Conservation (phyloP, 176 grass and related monocot species). For the Avena sativa region DNA sequence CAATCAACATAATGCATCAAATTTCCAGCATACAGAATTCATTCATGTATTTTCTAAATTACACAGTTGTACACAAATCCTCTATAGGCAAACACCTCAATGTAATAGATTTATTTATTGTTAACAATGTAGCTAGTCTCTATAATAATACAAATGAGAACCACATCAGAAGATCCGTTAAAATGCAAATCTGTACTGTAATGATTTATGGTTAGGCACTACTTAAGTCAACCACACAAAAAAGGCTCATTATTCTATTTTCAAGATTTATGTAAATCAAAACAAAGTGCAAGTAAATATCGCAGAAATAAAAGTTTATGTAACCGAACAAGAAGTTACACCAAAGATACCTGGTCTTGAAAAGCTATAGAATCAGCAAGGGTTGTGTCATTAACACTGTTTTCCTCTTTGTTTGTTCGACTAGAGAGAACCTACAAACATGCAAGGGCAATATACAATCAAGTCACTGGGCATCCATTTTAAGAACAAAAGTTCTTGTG, state of each 20-base stretch:
- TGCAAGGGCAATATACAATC: slow-evolving; percentile 32
- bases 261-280: neutral
- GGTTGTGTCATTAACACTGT: slow-evolving; percentile 49
- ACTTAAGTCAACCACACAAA: neutral
- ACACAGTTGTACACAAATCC: neutral
- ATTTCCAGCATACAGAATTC: neutral
- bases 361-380: slow-evolving; percentile 66
- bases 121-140: neutral
- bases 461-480: no score
- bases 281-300: slow-evolving; percentile 15
- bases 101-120: slow-evolving; percentile 13
- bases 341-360: slow-evolving; percentile 67
- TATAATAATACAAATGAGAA: neutral
- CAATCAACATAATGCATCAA: slow-evolving; percentile 34
- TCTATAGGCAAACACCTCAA: neutral
- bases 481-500: neutral
- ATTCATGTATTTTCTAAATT: neutral
- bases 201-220: neutral
- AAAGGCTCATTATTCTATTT: neutral
- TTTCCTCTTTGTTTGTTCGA: slow-evolving; percentile 65
- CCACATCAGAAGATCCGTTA: neutral
- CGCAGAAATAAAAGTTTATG: slow-evolving; percentile 2
- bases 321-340: slow-evolving; percentile 22
- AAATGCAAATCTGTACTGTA: neutral
- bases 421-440: slow-evolving; percentile 53